Base-by-base conservation (phyloP, 805 yeast genomes). In the Metschnikowia corniflorae region DNA sequence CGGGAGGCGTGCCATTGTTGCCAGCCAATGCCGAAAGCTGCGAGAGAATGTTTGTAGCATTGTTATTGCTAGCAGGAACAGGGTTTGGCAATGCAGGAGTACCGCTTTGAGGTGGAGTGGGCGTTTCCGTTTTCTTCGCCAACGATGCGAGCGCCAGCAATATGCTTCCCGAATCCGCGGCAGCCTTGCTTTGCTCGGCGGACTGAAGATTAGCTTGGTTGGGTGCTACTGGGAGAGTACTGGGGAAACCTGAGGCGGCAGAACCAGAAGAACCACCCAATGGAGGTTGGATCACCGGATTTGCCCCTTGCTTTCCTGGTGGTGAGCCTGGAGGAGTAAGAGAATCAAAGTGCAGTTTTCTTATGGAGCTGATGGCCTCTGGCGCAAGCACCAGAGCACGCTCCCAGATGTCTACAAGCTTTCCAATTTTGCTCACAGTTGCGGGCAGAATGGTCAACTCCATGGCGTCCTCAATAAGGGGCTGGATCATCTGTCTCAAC, bases 391-490 rank as follows among this genome's bases (percentile, higher is more conserved):
- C 83, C 28, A 77, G 78, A 24, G 88, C 82, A 46, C 86, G 79
- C 49, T 79, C 86, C 98, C 98, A 93, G 52, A 93, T 89, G 46
- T 86, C 95, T 47, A 93, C 75, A 49, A 93, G 71, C 62, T 88
- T 91, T 52, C 80, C 69, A 50, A 88, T 77, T 60, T 89, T 93
- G 41, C 78, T 87, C 55, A 48, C 55, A 61, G 75, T 61, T 69
- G 84, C 55, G 71, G 84, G 37, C 41, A 56, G 58, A 27, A 71
- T 63, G 43, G 77, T 68, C 42, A 72, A 76, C 27, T 73, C 68
- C 46, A 81, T 61, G 20, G 86, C 78, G 50, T 80, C 81, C 45
- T 76, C 78, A 43, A 86, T 60, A 39, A 86, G 59, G 29, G 73
- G 70, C 51, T 78, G 82, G 46, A 88, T 76, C 45, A 81, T 62